These are phyloP conservation scores for Populus nigra DNA, from an alignment of 345 rosid genomes.

Conservation along the genomic window DNA sequence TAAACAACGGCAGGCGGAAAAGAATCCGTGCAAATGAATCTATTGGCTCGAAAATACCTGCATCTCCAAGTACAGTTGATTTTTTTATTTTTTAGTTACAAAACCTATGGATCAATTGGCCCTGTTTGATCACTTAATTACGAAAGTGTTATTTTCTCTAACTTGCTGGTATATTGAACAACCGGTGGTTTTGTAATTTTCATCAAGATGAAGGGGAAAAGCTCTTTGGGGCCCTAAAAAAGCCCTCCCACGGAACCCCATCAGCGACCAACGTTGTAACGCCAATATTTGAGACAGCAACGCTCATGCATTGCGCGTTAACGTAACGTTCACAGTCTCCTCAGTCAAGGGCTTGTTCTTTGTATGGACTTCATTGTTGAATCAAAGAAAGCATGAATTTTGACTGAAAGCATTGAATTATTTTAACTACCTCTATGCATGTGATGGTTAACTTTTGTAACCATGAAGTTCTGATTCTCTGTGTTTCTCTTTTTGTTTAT, in stretches of 20 bases:
- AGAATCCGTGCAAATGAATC: slow-evolving; percentile 40
- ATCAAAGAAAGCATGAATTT: background rate
- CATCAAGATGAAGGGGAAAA: background rate
- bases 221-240: background rate
- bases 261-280: slow-evolving; percentile 10
- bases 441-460: background rate
- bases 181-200: background rate
- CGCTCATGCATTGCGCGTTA: slow-evolving; percentile 44
- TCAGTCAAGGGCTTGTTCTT: background rate
- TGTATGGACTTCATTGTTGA: background rate
- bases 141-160: slow-evolving; percentile 3
- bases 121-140: background rate
- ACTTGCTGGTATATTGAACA: background rate
- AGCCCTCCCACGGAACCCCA: slow-evolving; percentile 4
- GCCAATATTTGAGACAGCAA: slow-evolving; percentile 23
- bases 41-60: slow-evolving; percentile 40
- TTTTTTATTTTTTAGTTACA: background rate
- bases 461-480: background rate
- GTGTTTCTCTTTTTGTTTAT: background rate
- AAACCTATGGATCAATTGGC: background rate
- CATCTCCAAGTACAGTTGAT: slow-evolving; percentile 6
- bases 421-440: background rate
- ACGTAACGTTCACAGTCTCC: slow-evolving; percentile 31
- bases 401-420: background rate
- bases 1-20: slow-evolving; percentile 34